Base-by-base conservation (phyloP, 768 basidiomycete genomes). In the Nevesoporus exiguus region DNA sequence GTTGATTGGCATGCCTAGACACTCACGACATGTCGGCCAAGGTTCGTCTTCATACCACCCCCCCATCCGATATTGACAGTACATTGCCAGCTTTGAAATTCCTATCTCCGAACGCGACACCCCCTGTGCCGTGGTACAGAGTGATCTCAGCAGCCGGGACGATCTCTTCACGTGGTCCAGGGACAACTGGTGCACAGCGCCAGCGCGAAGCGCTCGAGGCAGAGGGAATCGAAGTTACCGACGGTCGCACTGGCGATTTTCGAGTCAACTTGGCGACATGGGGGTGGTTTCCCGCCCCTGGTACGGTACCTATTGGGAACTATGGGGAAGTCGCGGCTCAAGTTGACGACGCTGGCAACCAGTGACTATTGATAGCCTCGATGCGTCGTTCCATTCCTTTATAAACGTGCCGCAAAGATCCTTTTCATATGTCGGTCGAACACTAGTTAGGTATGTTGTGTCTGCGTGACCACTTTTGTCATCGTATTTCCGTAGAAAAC, bases 101-200 rank as follows among this genome's bases (percentile, higher is more conserved):
- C 60, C 70, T 92, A 5, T 79, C 82, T 0, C 77, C 81, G 0
- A 76, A 78, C 21, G 74, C 77, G 2, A 75, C 76, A 24, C 85
- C 86, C 0, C 83, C 86, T 7, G 80, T 93, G 1, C 91, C 90
- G 0, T 93, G 90, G 90, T 79, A 92, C 56, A 81, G 90, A 29
- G 88, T 93, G 5, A 75, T 93, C 14, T 78, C 81, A 3, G 77
- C 88, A 0, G 77, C 84, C 0, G 90, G 91, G 1, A 71, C 76
- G 1, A 88, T 90, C 59, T 91, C 91, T 2, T 93, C 90, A 7
- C 79, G 93, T 41, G 92, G 89, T 0, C 90, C 93, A 4, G 88
- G 85, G 3, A 93, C 93, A 3, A 74, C 80, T 37, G 92, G 91
- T 2, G 92, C 92, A 0, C 80, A 79, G 42, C 74, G 82, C 1